Conservation (phyloP, 306 rosid species). For the Senna siamea region DNA sequence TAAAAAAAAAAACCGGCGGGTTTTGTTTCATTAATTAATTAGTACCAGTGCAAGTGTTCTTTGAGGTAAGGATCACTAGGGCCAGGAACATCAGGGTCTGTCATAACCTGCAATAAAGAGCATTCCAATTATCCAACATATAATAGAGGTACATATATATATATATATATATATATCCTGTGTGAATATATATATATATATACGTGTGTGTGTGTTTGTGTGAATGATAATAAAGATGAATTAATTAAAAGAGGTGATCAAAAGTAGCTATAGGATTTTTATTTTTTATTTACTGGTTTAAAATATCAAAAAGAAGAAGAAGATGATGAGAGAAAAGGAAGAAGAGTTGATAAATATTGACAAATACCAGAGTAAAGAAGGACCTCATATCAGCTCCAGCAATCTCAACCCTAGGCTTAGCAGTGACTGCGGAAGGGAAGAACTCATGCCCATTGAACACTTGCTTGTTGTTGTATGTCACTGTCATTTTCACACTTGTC, state of each 20-base stretch:
- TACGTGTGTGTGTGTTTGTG: too few species aligned
- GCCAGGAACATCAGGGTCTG: conserved; percentile 98
- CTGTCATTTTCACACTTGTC: conserved; percentile 56
- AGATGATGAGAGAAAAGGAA: too few species aligned
- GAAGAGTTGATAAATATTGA: too few species aligned
- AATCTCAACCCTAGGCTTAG: conserved; percentile 85
- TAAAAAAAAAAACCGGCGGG: neutral
- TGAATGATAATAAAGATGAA: too few species aligned
- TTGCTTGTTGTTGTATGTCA: conserved; percentile 64
- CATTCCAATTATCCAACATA: neutral
- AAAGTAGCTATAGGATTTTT: too few species aligned
- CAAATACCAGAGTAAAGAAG: conserved; percentile 88
- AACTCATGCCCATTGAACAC: conserved; percentile 90
- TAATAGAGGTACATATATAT: too few species aligned
- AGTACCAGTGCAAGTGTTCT: conserved; percentile 92
- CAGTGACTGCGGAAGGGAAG: conserved; percentile 71
- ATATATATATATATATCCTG: too few species aligned
- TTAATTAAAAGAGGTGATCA: too few species aligned
- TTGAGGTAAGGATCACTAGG: conserved; percentile 95
- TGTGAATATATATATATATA: too few species aligned
- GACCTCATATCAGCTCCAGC: conserved; percentile 85
- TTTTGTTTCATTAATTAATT: neutral
- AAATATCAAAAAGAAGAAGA: too few species aligned
- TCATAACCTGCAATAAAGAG: conserved; percentile 62
- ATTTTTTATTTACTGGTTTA: too few species aligned